Percentiles rank a stretch among this genome's conserved stretches.
Conservation (phyloP, 75 land plant species). For the Pseudotsuga menziesii region DNA sequence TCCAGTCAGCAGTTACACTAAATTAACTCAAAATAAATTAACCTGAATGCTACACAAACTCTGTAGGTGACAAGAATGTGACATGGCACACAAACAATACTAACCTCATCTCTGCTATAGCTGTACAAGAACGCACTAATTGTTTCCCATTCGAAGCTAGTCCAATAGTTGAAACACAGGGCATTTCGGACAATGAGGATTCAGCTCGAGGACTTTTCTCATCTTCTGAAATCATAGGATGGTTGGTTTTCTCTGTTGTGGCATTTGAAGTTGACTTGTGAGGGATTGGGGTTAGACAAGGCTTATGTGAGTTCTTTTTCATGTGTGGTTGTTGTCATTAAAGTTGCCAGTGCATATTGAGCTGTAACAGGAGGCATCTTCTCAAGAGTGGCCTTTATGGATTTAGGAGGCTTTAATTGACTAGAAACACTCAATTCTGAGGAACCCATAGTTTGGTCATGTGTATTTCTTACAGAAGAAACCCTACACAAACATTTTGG, state of each 20-base stretch:
- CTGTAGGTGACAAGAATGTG: too few relatives aligned
- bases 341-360: background rate
- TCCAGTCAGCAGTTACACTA: too few relatives aligned
- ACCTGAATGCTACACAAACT: too few relatives aligned
- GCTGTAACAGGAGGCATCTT: background rate
- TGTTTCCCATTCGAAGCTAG: too few relatives aligned
- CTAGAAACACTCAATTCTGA: conserved; percentile 1
- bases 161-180: conserved; percentile 52
- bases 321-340: background rate
- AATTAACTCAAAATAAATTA: too few relatives aligned
- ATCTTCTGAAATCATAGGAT: background rate
- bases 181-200: conserved; percentile 44
- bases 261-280: too few relatives aligned
- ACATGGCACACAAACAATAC: too few relatives aligned
- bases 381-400: background rate
- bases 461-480: background rate
- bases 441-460: background rate
- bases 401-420: background rate
- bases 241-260: background rate
- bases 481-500: background rate
- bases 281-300: background rate
- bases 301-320: background rate
- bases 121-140: conserved; percentile 50
- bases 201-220: too few relatives aligned
- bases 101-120: too few relatives aligned